Evolutionary conservation across 169 alveolate genomes (phyloP).

Genomic region (Sarcocystis neurona): DNA sequence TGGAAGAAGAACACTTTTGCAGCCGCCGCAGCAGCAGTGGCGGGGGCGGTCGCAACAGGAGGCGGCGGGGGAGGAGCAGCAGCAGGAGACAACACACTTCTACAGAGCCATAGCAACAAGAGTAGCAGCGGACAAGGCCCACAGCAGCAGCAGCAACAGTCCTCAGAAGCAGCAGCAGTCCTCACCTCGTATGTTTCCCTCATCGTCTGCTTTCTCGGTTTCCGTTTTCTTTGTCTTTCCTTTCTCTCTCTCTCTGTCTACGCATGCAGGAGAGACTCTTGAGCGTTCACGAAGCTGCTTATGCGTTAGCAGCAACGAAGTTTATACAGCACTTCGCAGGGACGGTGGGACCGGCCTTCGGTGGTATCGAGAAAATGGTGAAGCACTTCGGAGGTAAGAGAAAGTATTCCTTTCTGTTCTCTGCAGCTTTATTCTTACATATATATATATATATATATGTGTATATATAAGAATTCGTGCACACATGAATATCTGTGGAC

Average conservation of each 20-base stretch:
- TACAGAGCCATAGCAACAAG: no score
- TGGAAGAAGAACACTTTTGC: no score
- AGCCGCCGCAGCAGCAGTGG: no score
- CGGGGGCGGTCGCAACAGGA: no score
- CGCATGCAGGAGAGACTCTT: constrained; percentile 64
- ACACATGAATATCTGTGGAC: neutral
- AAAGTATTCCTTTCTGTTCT: no score
- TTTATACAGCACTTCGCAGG: constrained; percentile 76
- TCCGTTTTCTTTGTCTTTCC: constrained; percentile 48
- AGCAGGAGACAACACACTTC: no score
- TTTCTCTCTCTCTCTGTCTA: neutral
- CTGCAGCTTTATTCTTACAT: no score
- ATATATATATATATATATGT: no score
- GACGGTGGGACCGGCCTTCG: constrained; percentile 75
- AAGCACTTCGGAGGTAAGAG: constrained; percentile 6
- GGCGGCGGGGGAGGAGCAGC: no score
- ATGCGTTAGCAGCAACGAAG: constrained; percentile 67
- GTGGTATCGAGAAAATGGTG: constrained; percentile 64
- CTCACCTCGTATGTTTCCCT: neutral
- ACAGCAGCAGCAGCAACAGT: no score
- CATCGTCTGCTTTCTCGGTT: neutral
- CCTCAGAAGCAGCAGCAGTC: no score
- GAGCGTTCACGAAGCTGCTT: constrained; percentile 68
- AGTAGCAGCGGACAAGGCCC: no score
- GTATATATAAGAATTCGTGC: neutral